A percentile compares a stretch with the other conserved stretches of the same genome.
phyloP scores from a whole-genome alignment of 2,329 filamentous ascomycete genomes.

The Colletotrichum neosansevieriae region DNA sequence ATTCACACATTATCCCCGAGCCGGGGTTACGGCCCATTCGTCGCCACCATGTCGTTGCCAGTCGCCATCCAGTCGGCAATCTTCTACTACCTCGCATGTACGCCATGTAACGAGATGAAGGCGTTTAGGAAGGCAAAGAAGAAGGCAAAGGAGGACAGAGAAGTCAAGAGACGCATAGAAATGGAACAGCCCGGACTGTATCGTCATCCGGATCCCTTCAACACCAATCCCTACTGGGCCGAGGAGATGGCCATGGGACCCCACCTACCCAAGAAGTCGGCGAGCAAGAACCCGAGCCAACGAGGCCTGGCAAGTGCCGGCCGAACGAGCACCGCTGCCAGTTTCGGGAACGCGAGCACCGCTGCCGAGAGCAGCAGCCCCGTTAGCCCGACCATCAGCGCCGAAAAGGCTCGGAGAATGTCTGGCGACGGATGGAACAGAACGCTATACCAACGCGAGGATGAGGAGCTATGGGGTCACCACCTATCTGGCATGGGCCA shows the following conservation, averaged over 20 bases:
- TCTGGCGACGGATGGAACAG: conserved; percentile 77
- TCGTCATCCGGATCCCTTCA: conserved; percentile 83
- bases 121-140: conserved; percentile 78
- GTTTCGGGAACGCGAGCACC: conserved; percentile 52
- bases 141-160: conserved; percentile 75
- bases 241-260: conserved; percentile 90
- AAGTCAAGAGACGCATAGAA: conserved; percentile 73
- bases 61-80: conserved; percentile 79
- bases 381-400: conserved; percentile 57
- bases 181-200: conserved; percentile 80
- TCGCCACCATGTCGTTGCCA: conserved; percentile 60
- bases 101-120: conserved; percentile 79
- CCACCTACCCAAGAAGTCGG: conserved; percentile 73
- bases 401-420: conserved; percentile 60
- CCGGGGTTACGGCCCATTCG: conserved; percentile 34
- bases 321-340: conserved; percentile 63
- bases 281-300: conserved; percentile 69
- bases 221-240: conserved; percentile 89
- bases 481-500: conserved; percentile 67
- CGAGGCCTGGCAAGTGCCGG: conserved; percentile 65
- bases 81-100: conserved; percentile 83
- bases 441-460: conserved; percentile 85
- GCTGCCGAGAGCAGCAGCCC: conserved; percentile 51
- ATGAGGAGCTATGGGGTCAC: conserved; percentile 86
- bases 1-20: conserved; percentile 21